A percentile compares a stretch with the other conserved stretches of the same genome.
These are phyloP conservation scores for Suillus placidus DNA, from an alignment of 768 basidiomycete genomes.

Conservation along the genomic window DNA sequence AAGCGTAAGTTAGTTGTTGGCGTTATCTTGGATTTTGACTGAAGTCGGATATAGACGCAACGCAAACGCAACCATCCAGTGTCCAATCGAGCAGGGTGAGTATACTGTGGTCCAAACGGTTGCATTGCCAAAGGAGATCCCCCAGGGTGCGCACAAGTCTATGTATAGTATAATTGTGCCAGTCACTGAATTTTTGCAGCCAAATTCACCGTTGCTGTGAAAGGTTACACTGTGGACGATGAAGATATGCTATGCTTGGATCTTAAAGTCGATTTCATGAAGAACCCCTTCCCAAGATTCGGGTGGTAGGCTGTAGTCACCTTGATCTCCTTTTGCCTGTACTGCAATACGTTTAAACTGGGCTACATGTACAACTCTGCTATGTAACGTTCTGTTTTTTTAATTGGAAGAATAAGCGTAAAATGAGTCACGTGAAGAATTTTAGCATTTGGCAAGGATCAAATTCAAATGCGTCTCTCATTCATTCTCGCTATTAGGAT, in stretches of 20 bases:
- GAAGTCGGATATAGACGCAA: conserved; percentile 52
- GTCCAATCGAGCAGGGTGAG: conserved; percentile 75
- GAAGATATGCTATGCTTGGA: conserved; percentile 80
- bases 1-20: conserved; percentile 69
- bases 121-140: conserved; percentile 88
- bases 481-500: neutral
- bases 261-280: conserved; percentile 78
- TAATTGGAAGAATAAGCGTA: too few relatives aligned
- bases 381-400: neutral
- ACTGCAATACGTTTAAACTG: neutral
- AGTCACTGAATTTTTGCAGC: conserved; percentile 48
- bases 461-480: neutral
- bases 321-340: neutral
- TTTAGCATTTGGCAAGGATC: neutral
- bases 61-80: conserved; percentile 76
- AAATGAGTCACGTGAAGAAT: conserved; percentile 8
- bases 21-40: conserved; percentile 7
- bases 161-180: conserved; percentile 4
- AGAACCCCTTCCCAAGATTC: conserved; percentile 26
- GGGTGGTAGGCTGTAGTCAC: conserved; percentile 28
- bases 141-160: conserved; percentile 52
- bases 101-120: conserved; percentile 85
- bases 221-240: conserved; percentile 71
- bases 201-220: conserved; percentile 75
- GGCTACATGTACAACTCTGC: neutral